Evolutionary conservation across 108 stramenopile genomes (phyloP), one percentile per base, ranked within the genome.

Genomic region (Craspedostauros australis): DNA sequence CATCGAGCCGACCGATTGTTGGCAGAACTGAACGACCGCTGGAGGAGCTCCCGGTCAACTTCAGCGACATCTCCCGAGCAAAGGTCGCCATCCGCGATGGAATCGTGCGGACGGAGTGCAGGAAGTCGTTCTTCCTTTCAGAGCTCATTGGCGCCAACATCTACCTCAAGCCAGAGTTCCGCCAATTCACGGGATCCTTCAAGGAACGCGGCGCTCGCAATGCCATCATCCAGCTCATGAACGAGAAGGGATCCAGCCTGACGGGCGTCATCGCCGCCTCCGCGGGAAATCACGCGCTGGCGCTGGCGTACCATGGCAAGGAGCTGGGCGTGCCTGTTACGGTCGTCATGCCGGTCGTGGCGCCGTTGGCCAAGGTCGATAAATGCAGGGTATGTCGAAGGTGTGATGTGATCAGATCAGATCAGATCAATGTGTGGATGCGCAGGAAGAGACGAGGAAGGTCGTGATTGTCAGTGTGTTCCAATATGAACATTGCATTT

Each of bases 161-260:
- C 12, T 93, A 64, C 36, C 70, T 93, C 36, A 93, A 93, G 67
- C 72, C 77, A 19, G 92, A 93, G 60, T 79, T 86, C 43, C 76
- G 77, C 43, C 85, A 89, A 71, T 93, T 93, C 56, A 98, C 97
- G 2, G 97, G 97, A 1, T 84, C 82, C 5, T 98, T 98, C 73
- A 98, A 98, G 58, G 97, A 98, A 70, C 84, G 97, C 4, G 97
- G 97, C 4, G 97, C 95, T 0, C 54, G 97, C 3, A 96, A 96
- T 73, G 92, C 97, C 18, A 85, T 98, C 20, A 42, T 96, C 36
- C 46, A 64, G 5, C 57, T 95, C 33, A 42, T 76, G 34, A 36
- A 62, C 30, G 55, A 78, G 18, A 70, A 69, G 19, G 64, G 64
- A 18, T 43, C 64, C 22, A 29, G 56, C 16, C 34, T 62, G 52